Base-by-base conservation (phyloP, 441 rosid species). In the Aquilaria agallochum region DNA sequence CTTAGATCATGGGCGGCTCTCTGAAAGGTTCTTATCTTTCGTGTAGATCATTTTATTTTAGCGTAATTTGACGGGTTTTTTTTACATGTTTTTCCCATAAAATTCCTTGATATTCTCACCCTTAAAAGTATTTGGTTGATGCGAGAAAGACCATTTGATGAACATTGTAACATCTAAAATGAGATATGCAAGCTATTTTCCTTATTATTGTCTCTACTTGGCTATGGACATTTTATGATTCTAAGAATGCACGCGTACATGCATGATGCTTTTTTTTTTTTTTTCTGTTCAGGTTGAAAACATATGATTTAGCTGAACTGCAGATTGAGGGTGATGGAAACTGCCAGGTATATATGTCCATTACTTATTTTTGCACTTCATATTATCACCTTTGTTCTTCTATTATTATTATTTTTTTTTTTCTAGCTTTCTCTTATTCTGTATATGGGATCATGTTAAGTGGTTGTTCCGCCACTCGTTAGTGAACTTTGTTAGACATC, bases 241-340 rank as follows among this genome's bases (percentile, higher is more conserved):
- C 8, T 40, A 40, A 40, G 45, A 40, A 5, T 40, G 45, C 1
- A 40, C 9, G 9, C 45, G 7, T 40, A 40, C 4, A 10, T 6
- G 45, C 45, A 40, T 7, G 45, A 40, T 40, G 9, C 9, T 0
- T 40, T 40, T 70, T 45, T 71, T 40, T 70, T 45, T 71, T 33
- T 10, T 69, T 68, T 67, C 63, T 14, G 27, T 69, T 69, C 72
- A 90, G 98, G 79, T 76, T 94, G 88, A 72, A 78, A 4, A 80
- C 93, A 36, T 94, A 90, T 83, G 89, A 82, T 55, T 77, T 94
- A 73, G 87, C 82, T 59, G 98, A 94, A 76, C 63, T 94, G 73
- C 96, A 85, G 70, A 90, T 90, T 53, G 96, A 89, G 68, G 98
- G 98, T 47, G 98, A 94, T 73, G 98, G 98, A 31, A 94, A 94